phyloP scores from a whole-genome alignment of 345 rosid genomes.

The Noccaea bulbosa region DNA sequence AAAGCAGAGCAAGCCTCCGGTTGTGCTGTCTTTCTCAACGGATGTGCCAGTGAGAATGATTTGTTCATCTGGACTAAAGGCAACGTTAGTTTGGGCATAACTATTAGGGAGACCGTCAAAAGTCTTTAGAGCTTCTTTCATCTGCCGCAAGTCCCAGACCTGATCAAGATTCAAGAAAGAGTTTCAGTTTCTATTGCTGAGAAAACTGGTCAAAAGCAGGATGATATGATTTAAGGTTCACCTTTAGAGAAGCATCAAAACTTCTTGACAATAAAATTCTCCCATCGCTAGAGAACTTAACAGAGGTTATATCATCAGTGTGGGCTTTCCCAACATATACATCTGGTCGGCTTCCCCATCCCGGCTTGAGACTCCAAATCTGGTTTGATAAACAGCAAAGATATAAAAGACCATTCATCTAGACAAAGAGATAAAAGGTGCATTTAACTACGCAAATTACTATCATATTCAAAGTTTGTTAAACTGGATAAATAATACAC shows the following conservation, averaged over 20 bases:
- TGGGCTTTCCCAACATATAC: slow-evolving; percentile 76
- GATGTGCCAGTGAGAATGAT: slow-evolving; percentile 93
- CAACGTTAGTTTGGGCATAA: slow-evolving; percentile 92
- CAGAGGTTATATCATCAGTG: slow-evolving; percentile 86
- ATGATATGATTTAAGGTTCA: slow-evolving; percentile 33
- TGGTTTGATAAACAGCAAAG: slow-evolving; percentile 38
- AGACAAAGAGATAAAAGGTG: not conserved
- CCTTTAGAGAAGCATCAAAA: slow-evolving; percentile 90
- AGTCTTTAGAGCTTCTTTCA: slow-evolving; percentile 71
- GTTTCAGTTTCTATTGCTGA: slow-evolving; percentile 17
- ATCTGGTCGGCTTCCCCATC: slow-evolving; percentile 99
- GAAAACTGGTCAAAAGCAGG: slow-evolving; percentile 22
- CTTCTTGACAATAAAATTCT: slow-evolving; percentile 80
- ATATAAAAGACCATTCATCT: not conserved
- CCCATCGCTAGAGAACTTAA: slow-evolving; percentile 92
- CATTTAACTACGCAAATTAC: not conserved
- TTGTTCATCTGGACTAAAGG: slow-evolving; percentile 91
- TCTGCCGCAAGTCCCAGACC: slow-evolving; percentile 96
- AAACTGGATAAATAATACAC: slow-evolving; percentile 17
- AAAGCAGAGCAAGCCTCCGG: slow-evolving; percentile 89
- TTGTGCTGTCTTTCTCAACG: slow-evolving; percentile 79
- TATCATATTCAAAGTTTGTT: not conserved
- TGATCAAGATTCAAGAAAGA: slow-evolving; percentile 41
- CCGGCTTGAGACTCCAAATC: slow-evolving; percentile 95
- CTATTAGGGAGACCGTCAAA: slow-evolving; percentile 89